These are phyloP conservation scores for Coniochaeta ligniaria DNA, from an alignment of 2,329 filamentous ascomycete species.

Conservation along the genomic window DNA sequence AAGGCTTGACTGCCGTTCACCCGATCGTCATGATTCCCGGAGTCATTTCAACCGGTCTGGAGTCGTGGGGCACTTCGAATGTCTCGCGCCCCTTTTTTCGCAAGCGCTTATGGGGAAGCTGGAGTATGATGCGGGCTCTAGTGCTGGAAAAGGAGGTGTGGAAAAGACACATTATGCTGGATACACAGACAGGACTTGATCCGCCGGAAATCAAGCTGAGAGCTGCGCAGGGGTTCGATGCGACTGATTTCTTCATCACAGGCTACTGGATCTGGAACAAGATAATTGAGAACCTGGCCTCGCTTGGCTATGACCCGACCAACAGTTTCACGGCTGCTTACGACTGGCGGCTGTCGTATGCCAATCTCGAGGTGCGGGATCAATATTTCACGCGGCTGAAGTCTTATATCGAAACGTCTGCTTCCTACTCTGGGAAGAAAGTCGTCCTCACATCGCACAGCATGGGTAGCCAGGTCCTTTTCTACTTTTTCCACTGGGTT, in stretches of 20 bases:
- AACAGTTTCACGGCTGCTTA: slow-evolving; percentile 66
- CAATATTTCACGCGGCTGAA: slow-evolving; percentile 92
- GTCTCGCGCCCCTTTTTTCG: slow-evolving; percentile 84
- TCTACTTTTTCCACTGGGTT: slow-evolving; percentile 74
- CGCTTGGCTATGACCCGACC: slow-evolving; percentile 88
- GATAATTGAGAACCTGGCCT: slow-evolving; percentile 93
- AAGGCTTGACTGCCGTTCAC: slow-evolving; percentile 76
- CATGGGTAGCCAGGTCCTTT: slow-evolving; percentile 94
- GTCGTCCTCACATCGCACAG: slow-evolving; percentile 85
- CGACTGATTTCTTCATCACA: slow-evolving; percentile 88
- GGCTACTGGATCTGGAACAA: slow-evolving; percentile 99
- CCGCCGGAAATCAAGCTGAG: slow-evolving; percentile 84
- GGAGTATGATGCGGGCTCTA: slow-evolving; percentile 96
- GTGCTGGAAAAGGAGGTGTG: slow-evolving; percentile 89
- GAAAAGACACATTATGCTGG: slow-evolving; percentile 97
- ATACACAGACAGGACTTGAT: slow-evolving; percentile 84
- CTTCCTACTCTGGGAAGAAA: slow-evolving; percentile 68
- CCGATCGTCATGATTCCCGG: slow-evolving; percentile 96
- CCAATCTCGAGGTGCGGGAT: slow-evolving; percentile 82
- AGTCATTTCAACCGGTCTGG: slow-evolving; percentile 93
- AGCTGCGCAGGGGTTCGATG: slow-evolving; percentile 93
- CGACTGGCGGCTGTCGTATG: slow-evolving; percentile 89
- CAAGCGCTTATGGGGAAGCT: slow-evolving; percentile 92
- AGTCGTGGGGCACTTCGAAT: slow-evolving; percentile 91
- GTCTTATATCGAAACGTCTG: slow-evolving; percentile 79